phyloP scores from a whole-genome alignment of 305 asterid genomes.

The Fraxinus velutina region DNA sequence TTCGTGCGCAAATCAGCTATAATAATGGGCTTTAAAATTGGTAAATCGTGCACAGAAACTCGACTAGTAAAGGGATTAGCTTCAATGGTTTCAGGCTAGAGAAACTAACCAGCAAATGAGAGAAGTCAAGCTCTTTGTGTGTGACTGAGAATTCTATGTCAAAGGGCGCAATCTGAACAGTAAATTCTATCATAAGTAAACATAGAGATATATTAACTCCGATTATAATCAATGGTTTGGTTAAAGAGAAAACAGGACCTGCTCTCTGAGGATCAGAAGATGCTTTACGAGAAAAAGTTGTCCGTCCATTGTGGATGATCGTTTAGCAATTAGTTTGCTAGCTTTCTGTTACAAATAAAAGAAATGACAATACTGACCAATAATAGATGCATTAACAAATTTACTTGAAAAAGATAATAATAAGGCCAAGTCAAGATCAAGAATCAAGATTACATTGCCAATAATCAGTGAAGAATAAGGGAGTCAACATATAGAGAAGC shows the following conservation, averaged over 20 bases:
- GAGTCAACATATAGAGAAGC: conserved; percentile 2
- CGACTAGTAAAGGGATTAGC: conserved; percentile 14
- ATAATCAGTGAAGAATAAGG: conserved; percentile 10
- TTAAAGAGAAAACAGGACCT: conserved; percentile 45
- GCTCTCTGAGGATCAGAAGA: conserved; percentile 92
- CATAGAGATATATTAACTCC: conserved; percentile 10
- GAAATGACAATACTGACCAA: conserved; percentile 15
- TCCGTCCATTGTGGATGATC: conserved; percentile 84
- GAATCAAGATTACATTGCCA: neutral
- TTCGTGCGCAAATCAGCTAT: conserved; percentile 6
- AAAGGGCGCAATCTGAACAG: conserved; percentile 93
- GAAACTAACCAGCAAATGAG: conserved; percentile 84
- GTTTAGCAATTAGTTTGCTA: conserved; percentile 68
- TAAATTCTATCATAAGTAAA: conserved; percentile 29
- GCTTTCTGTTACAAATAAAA: conserved; percentile 71
- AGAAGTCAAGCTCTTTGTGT: conserved; percentile 98
- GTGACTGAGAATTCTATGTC: conserved; percentile 97
- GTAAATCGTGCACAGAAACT: conserved; percentile 12
- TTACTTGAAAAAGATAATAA: conserved; percentile 15
- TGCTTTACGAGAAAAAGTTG: conserved; percentile 89
- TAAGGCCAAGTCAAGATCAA: conserved; percentile 9
- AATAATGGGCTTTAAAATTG: conserved; percentile 9
- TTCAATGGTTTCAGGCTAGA: conserved; percentile 10
- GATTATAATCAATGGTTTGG: conserved; percentile 9
- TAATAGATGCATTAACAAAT: conserved; percentile 19